Base-by-base conservation (phyloP, 495 filamentous ascomycete species). In the Penicillium odoratum region DNA sequence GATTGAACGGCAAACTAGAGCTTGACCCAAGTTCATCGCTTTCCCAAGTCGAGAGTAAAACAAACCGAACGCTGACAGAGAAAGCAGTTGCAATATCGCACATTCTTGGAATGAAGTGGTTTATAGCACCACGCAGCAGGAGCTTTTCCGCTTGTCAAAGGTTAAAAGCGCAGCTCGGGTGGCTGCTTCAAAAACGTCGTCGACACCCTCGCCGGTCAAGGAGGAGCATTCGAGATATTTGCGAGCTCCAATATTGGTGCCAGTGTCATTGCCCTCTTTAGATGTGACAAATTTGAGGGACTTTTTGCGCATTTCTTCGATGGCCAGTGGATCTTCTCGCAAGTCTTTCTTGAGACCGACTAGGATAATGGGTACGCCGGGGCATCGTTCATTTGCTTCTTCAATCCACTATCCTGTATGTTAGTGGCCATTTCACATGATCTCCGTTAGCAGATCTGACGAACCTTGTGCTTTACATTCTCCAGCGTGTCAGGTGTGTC, bases 161-260 rank as follows among this genome's bases (percentile, higher is more conserved):
- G 86, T 93, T 18, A 97, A 81, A 53, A 99, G 78, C 29, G 94
- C 93, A n/a, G 94, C 93, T 66, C 94, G 83, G 53, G 94, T 99
- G 8, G 94, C 94, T 29, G 94, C 94, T 70, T 99, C 94, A 67
- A 99, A 99, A 11, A 99, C 94, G 74, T 99, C 94, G 72, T 99
- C 94, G 25, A 99, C 94, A 11, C 94, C 94, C 69, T 99, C 95
- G 48, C 94, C 94, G n/a, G 90, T 97, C 62, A 99, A 74, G 31
- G 90, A 93, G 5, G 93, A 97, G 75, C 94, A 99, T 70, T 99
- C 94, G 48, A 99, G 87, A 64, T 99, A 99, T 76, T 96, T 96
- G 61, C 90, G 83, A 51, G 93, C 94, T 43, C 93, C 92, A 65
- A 97, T 89, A 56, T 92, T 85, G 51, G 89, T 84, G 42, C 89